Percentiles rank a stretch among this genome's conserved stretches.
phyloP scores from a whole-genome alignment of 2,329 filamentous ascomycete genomes.

The Ophiosphaerella herpotricha region DNA sequence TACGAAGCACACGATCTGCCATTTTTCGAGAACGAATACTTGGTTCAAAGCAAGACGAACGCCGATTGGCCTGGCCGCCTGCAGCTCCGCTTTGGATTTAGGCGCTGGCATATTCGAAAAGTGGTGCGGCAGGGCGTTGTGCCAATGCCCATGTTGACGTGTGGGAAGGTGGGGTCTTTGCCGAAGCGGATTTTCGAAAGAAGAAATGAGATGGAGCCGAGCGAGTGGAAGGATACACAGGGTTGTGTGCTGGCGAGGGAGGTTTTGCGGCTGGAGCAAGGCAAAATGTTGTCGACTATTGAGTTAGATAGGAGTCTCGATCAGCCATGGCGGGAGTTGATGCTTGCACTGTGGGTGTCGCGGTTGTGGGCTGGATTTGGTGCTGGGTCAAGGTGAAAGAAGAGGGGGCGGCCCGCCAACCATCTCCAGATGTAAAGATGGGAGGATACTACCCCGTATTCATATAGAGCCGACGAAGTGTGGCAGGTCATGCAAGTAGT shows the following conservation, averaged over 20 bases:
- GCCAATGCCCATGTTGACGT: slow-evolving; percentile 20
- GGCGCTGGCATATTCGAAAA: slow-evolving; percentile 25
- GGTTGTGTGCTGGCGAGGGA: slow-evolving; percentile 28
- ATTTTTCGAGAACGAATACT: slow-evolving; percentile 25
- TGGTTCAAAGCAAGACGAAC: slow-evolving; percentile 19
- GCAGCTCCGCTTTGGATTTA: slow-evolving; percentile 20
- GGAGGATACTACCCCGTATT: no score
- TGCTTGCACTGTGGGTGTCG: slow-evolving; percentile 28
- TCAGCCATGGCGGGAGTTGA: slow-evolving; percentile 29
- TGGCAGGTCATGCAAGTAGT: no score
- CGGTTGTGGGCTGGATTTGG: slow-evolving; percentile 33
- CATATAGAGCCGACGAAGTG: no score
- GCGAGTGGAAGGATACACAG: slow-evolving; percentile 27
- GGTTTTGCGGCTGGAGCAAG: slow-evolving; percentile 18
- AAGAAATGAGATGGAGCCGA: slow-evolving; percentile 20
- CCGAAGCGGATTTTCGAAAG: slow-evolving; percentile 8
- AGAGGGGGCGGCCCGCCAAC: neutral
- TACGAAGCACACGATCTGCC: slow-evolving; percentile 35
- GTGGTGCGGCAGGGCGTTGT: slow-evolving; percentile 14
- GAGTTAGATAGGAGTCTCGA: slow-evolving; percentile 25
- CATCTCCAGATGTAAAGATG: no score
- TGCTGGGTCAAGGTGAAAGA: slow-evolving; percentile 6
- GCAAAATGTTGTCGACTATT: slow-evolving; percentile 25
- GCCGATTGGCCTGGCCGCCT: slow-evolving; percentile 22
- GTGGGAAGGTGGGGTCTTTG: slow-evolving; percentile 24